Evolutionary conservation across 83 land plant species (phyloP).

Genomic region (Thuja plicata): DNA sequence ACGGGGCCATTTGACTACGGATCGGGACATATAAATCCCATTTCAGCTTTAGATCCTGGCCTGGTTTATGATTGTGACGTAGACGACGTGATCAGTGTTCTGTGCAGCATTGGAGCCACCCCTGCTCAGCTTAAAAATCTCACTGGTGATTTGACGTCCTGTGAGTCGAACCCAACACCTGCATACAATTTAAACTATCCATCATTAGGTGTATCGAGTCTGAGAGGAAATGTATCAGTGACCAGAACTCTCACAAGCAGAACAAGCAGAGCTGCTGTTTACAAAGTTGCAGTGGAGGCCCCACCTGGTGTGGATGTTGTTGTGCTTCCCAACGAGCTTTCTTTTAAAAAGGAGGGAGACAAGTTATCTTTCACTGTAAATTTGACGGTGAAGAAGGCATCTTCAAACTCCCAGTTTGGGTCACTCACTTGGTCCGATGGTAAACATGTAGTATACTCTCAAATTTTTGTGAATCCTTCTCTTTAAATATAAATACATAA

Average conservation of each 20-base stretch:
- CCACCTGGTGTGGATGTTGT: conserved; percentile 46
- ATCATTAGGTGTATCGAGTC: conserved; percentile 35
- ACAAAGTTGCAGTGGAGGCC: conserved; percentile 16
- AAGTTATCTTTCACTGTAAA: conserved; percentile 29
- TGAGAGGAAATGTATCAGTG: conserved; percentile 36
- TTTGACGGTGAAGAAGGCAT: conserved; percentile 17
- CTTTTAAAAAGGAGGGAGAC: conserved; percentile 31
- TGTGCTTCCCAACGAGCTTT: conserved; percentile 26
- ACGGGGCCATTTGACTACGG: conserved; percentile 54
- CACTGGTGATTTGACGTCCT: conserved; percentile 20
- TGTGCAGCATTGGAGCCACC: conserved; percentile 35
- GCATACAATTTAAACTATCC: conserved; percentile 51
- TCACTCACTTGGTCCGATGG: conserved; percentile 47
- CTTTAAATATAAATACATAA: too few species aligned
- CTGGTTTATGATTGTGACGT: conserved; percentile 39
- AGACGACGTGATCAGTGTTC: conserved; percentile 27
- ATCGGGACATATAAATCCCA: conserved; percentile 44
- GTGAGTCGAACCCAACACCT: conserved; percentile 10
- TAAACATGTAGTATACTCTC: conserved; percentile 33
- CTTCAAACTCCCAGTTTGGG: conserved; percentile 45
- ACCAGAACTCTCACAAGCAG: conserved; percentile 39
- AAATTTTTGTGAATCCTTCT: conserved; percentile 28
- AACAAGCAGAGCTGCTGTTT: conserved; percentile 18
- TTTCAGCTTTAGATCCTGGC: conserved; percentile 47
- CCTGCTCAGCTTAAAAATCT: conserved; percentile 29